These are phyloP conservation scores for Neospermospora avenae DNA, from an alignment of 2,329 filamentous ascomycete species.

Conservation along the genomic window DNA sequence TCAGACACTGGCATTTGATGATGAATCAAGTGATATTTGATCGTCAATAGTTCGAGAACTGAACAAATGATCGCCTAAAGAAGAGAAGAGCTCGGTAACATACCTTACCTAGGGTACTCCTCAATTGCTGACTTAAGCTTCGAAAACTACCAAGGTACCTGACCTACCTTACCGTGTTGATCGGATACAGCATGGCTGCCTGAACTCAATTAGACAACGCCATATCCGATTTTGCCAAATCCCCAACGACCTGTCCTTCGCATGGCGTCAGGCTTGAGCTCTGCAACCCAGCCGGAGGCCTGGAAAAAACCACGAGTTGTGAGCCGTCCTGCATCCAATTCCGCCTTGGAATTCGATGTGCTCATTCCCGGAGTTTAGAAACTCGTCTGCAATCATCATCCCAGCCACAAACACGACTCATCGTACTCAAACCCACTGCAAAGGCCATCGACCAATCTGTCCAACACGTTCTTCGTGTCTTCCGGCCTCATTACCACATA, in stretches of 20 bases:
- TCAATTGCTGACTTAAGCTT: constrained; percentile 1
- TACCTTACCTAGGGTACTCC: too few species aligned
- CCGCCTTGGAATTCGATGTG: not conserved
- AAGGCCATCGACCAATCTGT: not conserved
- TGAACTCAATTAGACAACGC: not conserved
- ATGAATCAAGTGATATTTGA: too few species aligned
- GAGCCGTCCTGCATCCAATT: too few species aligned
- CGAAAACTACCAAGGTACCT: not conserved
- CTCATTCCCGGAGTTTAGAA: not conserved
- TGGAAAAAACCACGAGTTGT: not conserved
- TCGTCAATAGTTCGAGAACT: too few species aligned
- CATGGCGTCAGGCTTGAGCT: constrained; percentile 4
- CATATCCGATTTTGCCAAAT: not conserved
- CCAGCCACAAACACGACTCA: not conserved
- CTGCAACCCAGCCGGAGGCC: not conserved
- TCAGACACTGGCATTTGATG: too few species aligned
- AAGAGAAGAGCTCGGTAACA: too few species aligned
- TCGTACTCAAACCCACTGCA: not conserved
- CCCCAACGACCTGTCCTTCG: not conserved
- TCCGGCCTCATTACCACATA: constrained; percentile 8
- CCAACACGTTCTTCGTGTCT: not conserved
- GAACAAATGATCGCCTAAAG: too few species aligned
- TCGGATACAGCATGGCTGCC: not conserved
- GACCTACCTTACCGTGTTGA: too few species aligned
- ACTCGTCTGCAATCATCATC: not conserved